These are phyloP conservation scores for Phytophthora cryptogea DNA, from an alignment of 352 stramenopile species.

Conservation along the genomic window DNA sequence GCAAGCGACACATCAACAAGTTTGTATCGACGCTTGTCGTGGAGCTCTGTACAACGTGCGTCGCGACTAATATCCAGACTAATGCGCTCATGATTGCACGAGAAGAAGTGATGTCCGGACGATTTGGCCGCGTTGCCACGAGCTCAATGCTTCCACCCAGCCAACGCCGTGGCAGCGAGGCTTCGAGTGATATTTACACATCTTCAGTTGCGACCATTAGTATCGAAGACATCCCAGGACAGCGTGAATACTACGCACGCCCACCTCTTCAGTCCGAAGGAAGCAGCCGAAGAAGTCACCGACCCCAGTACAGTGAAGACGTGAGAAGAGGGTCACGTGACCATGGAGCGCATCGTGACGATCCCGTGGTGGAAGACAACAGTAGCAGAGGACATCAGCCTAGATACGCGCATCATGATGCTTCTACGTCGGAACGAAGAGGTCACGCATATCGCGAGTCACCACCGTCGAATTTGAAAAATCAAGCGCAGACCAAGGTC, in stretches of 20 bases:
- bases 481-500: conserved; percentile 18
- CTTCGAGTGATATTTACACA: conserved; percentile 5
- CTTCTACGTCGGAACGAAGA: conserved; percentile 11
- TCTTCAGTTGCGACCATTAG: conserved; percentile 33
- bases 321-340: conserved; percentile 18
- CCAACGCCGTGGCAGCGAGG: conserved; percentile 17
- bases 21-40: conserved; percentile 41
- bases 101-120: conserved; percentile 40
- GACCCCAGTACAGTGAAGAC: conserved; percentile 10
- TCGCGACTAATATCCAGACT: conserved; percentile 33
- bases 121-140: conserved; percentile 30
- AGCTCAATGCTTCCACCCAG: conserved; percentile 7
- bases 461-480: conserved; percentile 7
- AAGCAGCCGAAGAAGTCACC: conserved; percentile 15
- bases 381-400: conserved; percentile 8
- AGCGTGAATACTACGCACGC: conserved; percentile 24
- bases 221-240: conserved; percentile 37
- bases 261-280: conserved; percentile 24
- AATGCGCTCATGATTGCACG: conserved; percentile 54
- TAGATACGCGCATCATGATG: conserved; percentile 9
- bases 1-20: conserved; percentile 37
- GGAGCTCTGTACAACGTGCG: conserved; percentile 45
- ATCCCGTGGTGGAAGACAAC: conserved; percentile 8
- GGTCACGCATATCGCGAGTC: conserved; percentile 13
- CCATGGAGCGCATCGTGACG: conserved; percentile 9